These are phyloP conservation scores for Tulasnella sp. DNA, from an alignment of 768 basidiomycete genomes.

Conservation along the genomic window DNA sequence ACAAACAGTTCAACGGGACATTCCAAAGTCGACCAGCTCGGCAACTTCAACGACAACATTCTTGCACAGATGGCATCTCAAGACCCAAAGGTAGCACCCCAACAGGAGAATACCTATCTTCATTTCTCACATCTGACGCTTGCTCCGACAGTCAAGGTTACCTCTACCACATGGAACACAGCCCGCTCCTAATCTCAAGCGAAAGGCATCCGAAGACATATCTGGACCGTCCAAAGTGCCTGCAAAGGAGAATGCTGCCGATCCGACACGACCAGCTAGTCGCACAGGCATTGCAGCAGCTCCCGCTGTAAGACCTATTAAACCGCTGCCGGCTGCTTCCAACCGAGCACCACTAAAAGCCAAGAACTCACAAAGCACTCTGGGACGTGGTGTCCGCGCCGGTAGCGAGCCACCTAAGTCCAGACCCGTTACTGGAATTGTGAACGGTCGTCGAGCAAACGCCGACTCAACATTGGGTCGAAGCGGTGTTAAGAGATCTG, in stretches of 20 bases:
- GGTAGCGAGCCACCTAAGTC: slow-evolving; percentile 35
- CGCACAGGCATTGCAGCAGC: slow-evolving; percentile 22
- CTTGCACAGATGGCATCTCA: slow-evolving; percentile 17
- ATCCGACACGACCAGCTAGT: slow-evolving; percentile 14
- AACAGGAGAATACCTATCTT: not conserved
- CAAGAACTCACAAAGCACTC: slow-evolving; percentile 13
- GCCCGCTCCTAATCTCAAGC: slow-evolving; percentile 4
- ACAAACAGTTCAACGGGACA: slow-evolving; percentile 18
- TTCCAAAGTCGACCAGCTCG: slow-evolving; percentile 16
- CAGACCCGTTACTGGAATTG: slow-evolving; percentile 30
- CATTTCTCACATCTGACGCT: not conserved
- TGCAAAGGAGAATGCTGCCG: slow-evolving; percentile 8
- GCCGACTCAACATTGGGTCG: slow-evolving; percentile 23
- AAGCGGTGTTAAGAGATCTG: not conserved
- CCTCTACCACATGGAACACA: slow-evolving; percentile 1
- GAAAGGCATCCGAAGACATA: slow-evolving; percentile 33
- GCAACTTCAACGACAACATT: not conserved
- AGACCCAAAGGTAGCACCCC: not conserved
- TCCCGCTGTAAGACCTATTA: slow-evolving; percentile 16
- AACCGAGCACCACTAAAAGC: slow-evolving; percentile 15
- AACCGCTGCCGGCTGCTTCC: slow-evolving; percentile 1
- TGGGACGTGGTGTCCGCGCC: slow-evolving; percentile 18
- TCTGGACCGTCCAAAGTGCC: slow-evolving; percentile 26
- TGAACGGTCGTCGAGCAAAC: slow-evolving; percentile 34
- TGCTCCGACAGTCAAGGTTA: slow-evolving; percentile 14